Base-by-base conservation (phyloP, 179 eudicot genomes). In the Beta corolliflora region DNA sequence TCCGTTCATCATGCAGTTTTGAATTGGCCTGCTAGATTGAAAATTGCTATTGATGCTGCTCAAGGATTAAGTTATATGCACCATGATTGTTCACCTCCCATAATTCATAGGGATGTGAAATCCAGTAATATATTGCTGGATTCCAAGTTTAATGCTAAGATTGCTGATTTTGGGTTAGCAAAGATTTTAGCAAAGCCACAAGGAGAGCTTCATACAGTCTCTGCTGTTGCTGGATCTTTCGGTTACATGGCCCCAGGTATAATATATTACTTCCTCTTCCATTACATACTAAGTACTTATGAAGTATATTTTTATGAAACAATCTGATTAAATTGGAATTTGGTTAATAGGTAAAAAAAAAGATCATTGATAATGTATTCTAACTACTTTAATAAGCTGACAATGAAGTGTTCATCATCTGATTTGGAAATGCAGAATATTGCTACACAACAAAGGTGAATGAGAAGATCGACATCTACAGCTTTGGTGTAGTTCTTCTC, bases 201-300 rank as follows among this genome's bases (percentile, higher is more conserved):
- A 13, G 91, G 85, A 53, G 89, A 89, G 82, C 89, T 87, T 77
- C 78, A 89, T 63, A 90, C 97, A 14, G 85, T 90, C 83, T 88
- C 97, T 81, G 80, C 84, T 16, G 86, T 94, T 56, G 97, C 97
- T 58, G 99, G 99, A 50, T 91, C 98, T 61, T 91, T 94, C 44
- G 99, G 99, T 16, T 96, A 96, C 86, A 82, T 96, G 72, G 96
- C 98, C 59, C 98, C 98, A 18, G 98, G 97, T 94, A 86, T 78
- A 70, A 5, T 46, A 12, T 15, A 60, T 71, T 15, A 15, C 46
- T 64, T 19, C 41, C 46, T 41, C 72, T 19, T 61, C 12, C 8
- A 69, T 1, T 11, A 65, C 29, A 11, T 9, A 10, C 69, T n/a
- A 36, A 36, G 45, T 21, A 56, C 29, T 52, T 65, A 29, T 9